Conservation (phyloP, 2,329 filamentous ascomycete species). For the Penicillium sp. region DNA sequence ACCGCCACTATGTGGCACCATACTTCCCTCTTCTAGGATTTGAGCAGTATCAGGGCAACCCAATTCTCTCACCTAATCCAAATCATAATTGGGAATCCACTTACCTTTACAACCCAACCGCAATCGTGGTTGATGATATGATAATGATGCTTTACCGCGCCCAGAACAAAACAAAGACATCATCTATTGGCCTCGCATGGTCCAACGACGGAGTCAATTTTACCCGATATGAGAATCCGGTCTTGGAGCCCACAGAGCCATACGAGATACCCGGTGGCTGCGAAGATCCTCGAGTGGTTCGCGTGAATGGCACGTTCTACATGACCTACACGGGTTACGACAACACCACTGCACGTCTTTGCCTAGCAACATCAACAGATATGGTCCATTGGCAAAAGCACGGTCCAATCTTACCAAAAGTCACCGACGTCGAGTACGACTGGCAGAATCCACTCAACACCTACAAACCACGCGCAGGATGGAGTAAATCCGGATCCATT, state of each 20-base stretch:
- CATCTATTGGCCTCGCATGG: constrained; percentile 37
- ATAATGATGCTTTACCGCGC: constrained; percentile 37
- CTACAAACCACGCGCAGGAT: not conserved
- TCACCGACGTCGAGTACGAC: constrained; percentile 2
- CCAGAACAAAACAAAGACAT: constrained; percentile 31
- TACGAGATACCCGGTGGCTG: constrained; percentile 31
- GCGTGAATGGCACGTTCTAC: constrained; percentile 37
- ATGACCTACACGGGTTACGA: constrained; percentile 38
- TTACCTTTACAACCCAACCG: constrained; percentile 22
- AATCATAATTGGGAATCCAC: constrained; percentile 17
- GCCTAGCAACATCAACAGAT: constrained; percentile 36
- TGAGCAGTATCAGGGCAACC: not conserved
- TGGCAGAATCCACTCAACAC: not conserved
- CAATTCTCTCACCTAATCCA: constrained; percentile 9
- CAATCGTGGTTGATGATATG: constrained; percentile 21
- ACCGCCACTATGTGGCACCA: not conserved
- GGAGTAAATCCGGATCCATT: constrained; percentile 17
- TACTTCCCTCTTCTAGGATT: not conserved
- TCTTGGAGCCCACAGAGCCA: constrained; percentile 31
- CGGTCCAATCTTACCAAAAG: constrained; percentile 14
- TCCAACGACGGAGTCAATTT: constrained; percentile 35
- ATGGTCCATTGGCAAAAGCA: constrained; percentile 35
- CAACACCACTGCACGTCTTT: constrained; percentile 29
- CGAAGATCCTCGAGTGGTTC: constrained; percentile 37
- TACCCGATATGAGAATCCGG: constrained; percentile 31